Evolutionary conservation across 129 eudicot species (phyloP), one percentile per base, ranked within the genome.

Genomic region (Gnaphalium uliginosum): DNA sequence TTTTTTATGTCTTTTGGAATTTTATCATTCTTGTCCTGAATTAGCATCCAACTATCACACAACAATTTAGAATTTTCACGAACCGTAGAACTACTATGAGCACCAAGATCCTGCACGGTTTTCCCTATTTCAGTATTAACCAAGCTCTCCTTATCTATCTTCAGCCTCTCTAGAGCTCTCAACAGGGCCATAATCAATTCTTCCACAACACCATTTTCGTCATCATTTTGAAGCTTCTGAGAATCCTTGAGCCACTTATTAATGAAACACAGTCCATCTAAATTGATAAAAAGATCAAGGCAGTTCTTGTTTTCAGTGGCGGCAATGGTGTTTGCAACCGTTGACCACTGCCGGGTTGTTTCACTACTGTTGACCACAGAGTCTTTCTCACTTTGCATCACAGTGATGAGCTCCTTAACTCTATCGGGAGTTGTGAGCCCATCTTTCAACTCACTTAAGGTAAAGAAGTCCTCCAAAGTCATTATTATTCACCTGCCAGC

Each of bases 391-490:
- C 71, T 82, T 59, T 83, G 78, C 89, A 92, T 83, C 7, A 76
- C 74, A 46, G 76, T 58, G 78, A 92, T 67, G 73, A 92, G 85
- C 72, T 89, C 93, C 69, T 78, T 79, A 57, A 92, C 91, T 63
- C 89, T 87, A 76, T 81, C 83, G 25, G 86, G 91, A 66, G 83
- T 67, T 11, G 88, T 82, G 72, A 92, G 89, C 78, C 97, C 97
- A 78, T 89, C 85, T 84, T 84, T 83, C 84, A 87, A 76, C 88
- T 92, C 97, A 57, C 79, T 73, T 75, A 68, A 57, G 62, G 93
- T 89, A 78, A 89, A 87, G 80, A 92, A 92, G 75, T 87, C 89
- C 72, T 89, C 87, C 1, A 85, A 85, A 22, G 89, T 74, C 97
- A 92, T 92, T 46, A 72, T 82, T 68, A 33, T 67, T 79, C 73